Evolutionary conservation across 1,139 yeast species (phyloP).

Genomic region (Kazachstania sp.): DNA sequence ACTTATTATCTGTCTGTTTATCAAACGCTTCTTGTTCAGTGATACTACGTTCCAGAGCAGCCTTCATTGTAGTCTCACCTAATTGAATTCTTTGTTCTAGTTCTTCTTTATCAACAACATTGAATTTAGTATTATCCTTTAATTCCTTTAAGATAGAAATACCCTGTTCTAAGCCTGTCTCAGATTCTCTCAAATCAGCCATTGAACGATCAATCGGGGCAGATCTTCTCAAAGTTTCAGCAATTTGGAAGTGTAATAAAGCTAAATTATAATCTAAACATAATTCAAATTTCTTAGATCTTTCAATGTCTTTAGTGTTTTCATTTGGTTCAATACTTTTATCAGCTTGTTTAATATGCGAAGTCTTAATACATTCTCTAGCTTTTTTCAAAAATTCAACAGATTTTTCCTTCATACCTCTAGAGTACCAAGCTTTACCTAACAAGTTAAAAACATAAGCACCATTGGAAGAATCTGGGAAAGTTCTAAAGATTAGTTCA

Average conservation of each 20-base stretch:
- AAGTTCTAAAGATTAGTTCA: slow-evolving; percentile 66
- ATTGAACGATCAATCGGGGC: slow-evolving; percentile 52
- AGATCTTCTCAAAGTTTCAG: slow-evolving; percentile 67
- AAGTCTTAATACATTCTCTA: slow-evolving; percentile 52
- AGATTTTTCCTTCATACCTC: slow-evolving; percentile 66
- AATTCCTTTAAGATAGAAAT: slow-evolving; percentile 52
- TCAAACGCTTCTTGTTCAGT: slow-evolving; percentile 70
- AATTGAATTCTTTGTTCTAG: slow-evolving; percentile 75
- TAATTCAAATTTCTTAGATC: slow-evolving; percentile 32
- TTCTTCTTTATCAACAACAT: slow-evolving; percentile 68
- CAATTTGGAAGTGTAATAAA: slow-evolving; percentile 76
- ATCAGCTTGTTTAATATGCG: slow-evolving; percentile 36
- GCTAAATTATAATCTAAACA: slow-evolving; percentile 71
- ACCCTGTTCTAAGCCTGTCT: slow-evolving; percentile 54
- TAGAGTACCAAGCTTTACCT: slow-evolving; percentile 84
- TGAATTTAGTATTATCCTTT: slow-evolving; percentile 48
- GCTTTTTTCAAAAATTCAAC: slow-evolving; percentile 53
- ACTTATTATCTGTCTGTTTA: slow-evolving; percentile 45
- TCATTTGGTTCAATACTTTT: slow-evolving; percentile 9
- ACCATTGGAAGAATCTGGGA: slow-evolving; percentile 45
- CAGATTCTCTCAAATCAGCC: slow-evolving; percentile 52
- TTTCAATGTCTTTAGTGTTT: slow-evolving; percentile 8
- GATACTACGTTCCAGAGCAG: slow-evolving; percentile 60
- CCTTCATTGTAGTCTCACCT: slow-evolving; percentile 69
- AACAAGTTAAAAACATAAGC: slow-evolving; percentile 59